phyloP scores from a whole-genome alignment of 2,329 filamentous ascomycete genomes.

The Dactylellina sp. region DNA sequence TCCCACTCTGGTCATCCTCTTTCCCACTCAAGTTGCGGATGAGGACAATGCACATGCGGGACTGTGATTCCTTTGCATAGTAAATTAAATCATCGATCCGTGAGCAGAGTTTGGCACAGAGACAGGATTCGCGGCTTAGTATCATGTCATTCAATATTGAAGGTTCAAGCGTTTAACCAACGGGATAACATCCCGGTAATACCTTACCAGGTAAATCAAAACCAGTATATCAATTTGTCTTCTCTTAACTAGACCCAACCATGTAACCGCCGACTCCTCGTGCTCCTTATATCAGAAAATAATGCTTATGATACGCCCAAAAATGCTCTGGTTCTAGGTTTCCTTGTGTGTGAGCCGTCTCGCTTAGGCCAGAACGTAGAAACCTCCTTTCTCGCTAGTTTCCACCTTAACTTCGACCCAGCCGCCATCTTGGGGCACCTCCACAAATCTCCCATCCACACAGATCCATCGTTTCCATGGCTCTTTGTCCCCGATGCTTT shows the following conservation, averaged over 20 bases:
- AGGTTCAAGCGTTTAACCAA: too few relatives aligned
- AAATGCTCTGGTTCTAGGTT: background rate
- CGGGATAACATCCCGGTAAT: too few relatives aligned
- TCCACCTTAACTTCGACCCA: slow-evolving; percentile 72
- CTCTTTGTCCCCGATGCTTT: slow-evolving; percentile 73
- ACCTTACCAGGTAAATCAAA: too few relatives aligned
- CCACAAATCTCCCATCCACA: slow-evolving; percentile 87
- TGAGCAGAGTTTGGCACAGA: too few relatives aligned
- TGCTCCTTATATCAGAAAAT: background rate
- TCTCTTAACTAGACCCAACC: background rate
- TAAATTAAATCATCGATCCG: too few relatives aligned
- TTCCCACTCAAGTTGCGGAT: too few relatives aligned
- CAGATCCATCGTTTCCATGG: slow-evolving; percentile 83
- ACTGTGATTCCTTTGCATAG: too few relatives aligned
- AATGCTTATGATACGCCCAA: background rate
- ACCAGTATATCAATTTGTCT: background rate
- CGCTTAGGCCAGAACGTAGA: slow-evolving; percentile 25
- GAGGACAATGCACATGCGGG: too few relatives aligned
- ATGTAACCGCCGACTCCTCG: background rate
- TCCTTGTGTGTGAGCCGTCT: background rate
- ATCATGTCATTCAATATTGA: too few relatives aligned
- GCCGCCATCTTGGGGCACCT: slow-evolving; percentile 74
- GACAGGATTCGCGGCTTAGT: too few relatives aligned
- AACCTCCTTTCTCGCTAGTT: slow-evolving; percentile 16
- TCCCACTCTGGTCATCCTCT: background rate